These are phyloP conservation scores for Petunia secreta DNA, from an alignment of 257 asterid species.

Conservation along the genomic window DNA sequence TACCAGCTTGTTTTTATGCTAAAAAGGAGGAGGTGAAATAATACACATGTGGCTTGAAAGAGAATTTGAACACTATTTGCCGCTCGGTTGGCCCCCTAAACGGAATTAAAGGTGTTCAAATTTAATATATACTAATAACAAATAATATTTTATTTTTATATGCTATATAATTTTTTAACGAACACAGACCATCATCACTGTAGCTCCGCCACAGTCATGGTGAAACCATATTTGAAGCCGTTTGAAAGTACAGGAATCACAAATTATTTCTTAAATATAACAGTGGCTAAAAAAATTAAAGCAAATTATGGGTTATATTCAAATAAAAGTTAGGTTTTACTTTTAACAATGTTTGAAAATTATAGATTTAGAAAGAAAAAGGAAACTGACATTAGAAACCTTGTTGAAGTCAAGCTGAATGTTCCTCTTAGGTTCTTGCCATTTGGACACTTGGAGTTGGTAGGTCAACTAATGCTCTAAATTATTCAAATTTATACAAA, in stretches of 20 bases:
- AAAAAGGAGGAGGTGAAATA: too few species aligned
- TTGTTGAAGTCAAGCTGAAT: background rate
- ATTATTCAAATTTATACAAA: background rate
- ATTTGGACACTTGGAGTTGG: background rate
- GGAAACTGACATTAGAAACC: background rate
- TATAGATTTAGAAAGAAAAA: background rate
- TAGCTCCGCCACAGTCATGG: background rate
- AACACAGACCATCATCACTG: too few species aligned
- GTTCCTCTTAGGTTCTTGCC: background rate
- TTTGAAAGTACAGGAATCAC: background rate
- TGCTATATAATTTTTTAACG: too few species aligned
- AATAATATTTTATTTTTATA: too few species aligned
- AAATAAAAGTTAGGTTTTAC: too few species aligned
- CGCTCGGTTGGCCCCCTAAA: too few species aligned
- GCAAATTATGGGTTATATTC: background rate
- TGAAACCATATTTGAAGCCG: background rate
- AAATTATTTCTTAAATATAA: background rate
- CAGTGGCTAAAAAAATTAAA: background rate
- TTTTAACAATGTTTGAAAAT: background rate
- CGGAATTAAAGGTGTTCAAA: too few species aligned
- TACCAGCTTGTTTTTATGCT: too few species aligned
- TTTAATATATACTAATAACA: too few species aligned
- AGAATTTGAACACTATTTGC: too few species aligned
- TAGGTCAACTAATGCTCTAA: background rate
- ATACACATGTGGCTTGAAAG: too few species aligned